Percentiles rank a stretch among this genome's conserved stretches.
Conservation (phyloP, 1,284 basidiomycete genomes). For the Cryptococcus sp. region DNA sequence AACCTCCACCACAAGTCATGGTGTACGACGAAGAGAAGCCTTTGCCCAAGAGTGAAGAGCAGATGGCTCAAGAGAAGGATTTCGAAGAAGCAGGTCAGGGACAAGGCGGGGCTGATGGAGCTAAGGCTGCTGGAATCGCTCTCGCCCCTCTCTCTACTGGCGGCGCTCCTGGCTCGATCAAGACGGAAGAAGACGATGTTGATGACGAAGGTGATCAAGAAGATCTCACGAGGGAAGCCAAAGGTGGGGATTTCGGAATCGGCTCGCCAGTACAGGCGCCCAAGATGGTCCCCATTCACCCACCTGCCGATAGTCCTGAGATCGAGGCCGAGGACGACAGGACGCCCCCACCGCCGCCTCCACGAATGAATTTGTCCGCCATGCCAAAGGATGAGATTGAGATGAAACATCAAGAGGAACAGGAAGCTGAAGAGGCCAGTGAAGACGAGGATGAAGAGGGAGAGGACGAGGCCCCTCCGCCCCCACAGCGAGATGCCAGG, state of each 20-base stretch:
- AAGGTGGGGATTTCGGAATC: constrained; percentile 14
- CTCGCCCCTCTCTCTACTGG: constrained; percentile 23
- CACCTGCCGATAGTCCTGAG: constrained; percentile 19
- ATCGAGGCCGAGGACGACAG: constrained; percentile 10
- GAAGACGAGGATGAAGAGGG: constrained; percentile 13
- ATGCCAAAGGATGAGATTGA: constrained; percentile 34
- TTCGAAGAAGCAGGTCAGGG: constrained; percentile 30
- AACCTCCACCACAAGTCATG: constrained; percentile 41
- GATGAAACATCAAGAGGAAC: constrained; percentile 31
- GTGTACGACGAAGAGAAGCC: constrained; percentile 34
- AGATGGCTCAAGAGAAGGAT: constrained; percentile 20
- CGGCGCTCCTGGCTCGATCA: constrained; percentile 18
- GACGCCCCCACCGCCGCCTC: constrained; percentile 13
- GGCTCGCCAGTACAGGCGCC: constrained; percentile 2
- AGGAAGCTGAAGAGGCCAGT: constrained; percentile 7
- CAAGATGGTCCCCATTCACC: constrained; percentile 27
- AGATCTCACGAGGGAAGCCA: constrained; percentile 22
- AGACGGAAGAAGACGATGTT: constrained; percentile 21
- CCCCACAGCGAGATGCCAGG: constrained; percentile 10
- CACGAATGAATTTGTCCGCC: constrained; percentile 12
- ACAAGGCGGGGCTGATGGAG: constrained; percentile 33
- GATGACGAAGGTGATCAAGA: constrained; percentile 27
- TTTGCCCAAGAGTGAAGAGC: constrained; percentile 26
- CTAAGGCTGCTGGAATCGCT: constrained; percentile 41
- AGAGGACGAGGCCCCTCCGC: constrained; percentile 13